phyloP scores from a whole-genome alignment of 148 eudicot genomes.

The Dysphania ambrosioides region DNA sequence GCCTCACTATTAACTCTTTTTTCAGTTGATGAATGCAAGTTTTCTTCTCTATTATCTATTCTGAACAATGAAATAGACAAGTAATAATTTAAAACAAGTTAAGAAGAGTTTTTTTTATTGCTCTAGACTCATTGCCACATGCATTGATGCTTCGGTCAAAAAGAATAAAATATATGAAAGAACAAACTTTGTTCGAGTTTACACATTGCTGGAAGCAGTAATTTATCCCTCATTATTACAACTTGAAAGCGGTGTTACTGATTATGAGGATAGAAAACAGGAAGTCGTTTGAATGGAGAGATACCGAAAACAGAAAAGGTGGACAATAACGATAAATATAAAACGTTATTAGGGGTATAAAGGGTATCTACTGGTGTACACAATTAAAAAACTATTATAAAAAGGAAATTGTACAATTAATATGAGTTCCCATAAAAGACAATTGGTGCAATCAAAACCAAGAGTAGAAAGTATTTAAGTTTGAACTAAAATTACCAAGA shows the following conservation, averaged over 20 bases:
- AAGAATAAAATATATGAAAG: no score
- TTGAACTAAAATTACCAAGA: no score
- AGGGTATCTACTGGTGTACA: no score
- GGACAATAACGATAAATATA: no score
- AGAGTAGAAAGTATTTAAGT: no score
- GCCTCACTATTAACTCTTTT: not conserved
- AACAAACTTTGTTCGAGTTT: not conserved
- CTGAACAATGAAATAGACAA: not conserved
- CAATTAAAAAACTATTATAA: no score
- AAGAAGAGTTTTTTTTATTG: not conserved
- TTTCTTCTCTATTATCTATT: no score
- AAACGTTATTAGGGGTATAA: no score
- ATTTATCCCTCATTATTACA: slow-evolving; percentile 91
- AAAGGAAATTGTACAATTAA: no score
- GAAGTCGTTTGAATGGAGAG: slow-evolving; percentile 81
- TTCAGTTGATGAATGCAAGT: no score
- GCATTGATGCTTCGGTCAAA: not conserved
- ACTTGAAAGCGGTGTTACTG: slow-evolving; percentile 87
- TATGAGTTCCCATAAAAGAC: no score
- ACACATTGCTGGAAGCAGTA: slow-evolving; percentile 47
- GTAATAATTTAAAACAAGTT: not conserved
- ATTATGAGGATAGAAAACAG: slow-evolving; percentile 76
- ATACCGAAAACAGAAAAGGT: slow-evolving; percentile 66
- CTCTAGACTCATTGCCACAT: not conserved
- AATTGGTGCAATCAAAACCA: no score